Percentiles rank a stretch among this genome's conserved stretches.
Evolutionary conservation across 495 filamentous ascomycete species (phyloP).

Genomic region (Mytilinidion resinicola): DNA sequence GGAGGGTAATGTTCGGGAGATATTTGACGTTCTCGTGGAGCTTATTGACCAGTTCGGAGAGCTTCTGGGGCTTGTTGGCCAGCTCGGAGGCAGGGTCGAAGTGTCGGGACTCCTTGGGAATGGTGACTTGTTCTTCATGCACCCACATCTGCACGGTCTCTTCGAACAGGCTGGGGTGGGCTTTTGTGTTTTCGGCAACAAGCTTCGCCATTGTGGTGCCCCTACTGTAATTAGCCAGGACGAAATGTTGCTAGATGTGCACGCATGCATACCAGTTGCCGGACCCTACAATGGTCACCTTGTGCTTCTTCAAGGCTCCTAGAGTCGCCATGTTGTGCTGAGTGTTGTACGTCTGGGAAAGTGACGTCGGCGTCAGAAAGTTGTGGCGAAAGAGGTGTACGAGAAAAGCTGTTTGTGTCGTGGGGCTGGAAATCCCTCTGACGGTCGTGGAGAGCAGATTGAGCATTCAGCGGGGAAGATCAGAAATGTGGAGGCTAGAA

Average conservation of each 20-base stretch:
- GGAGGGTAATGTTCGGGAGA: constrained; percentile 77
- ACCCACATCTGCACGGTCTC: constrained; percentile 96
- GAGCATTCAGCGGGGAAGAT: not conserved
- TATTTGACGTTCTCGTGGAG: constrained; percentile 98
- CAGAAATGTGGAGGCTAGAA: no score
- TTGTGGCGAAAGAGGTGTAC: not conserved
- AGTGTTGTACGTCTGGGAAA: not conserved
- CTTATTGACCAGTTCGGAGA: constrained; percentile 85
- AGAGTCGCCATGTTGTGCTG: constrained; percentile 34
- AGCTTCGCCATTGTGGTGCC: constrained; percentile 97
- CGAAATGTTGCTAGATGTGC: not conserved
- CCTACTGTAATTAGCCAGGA: constrained; percentile 41
- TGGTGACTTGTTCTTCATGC: constrained; percentile 75
- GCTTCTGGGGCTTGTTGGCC: constrained; percentile 63
- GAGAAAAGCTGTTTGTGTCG: not conserved
- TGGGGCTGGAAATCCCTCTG: not conserved
- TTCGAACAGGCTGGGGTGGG: constrained; percentile 74
- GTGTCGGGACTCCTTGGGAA: constrained; percentile 50
- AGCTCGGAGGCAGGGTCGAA: constrained; percentile 47
- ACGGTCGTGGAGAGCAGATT: not conserved
- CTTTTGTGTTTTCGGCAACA: constrained; percentile 80
- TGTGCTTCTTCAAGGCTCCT: constrained; percentile 62
- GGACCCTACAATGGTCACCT: constrained; percentile 88
- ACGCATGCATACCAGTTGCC: constrained; percentile 77
- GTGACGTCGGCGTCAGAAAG: not conserved